phyloP scores from a whole-genome alignment of 1,284 basidiomycete genomes.

The Chalciporus piperatoides region DNA sequence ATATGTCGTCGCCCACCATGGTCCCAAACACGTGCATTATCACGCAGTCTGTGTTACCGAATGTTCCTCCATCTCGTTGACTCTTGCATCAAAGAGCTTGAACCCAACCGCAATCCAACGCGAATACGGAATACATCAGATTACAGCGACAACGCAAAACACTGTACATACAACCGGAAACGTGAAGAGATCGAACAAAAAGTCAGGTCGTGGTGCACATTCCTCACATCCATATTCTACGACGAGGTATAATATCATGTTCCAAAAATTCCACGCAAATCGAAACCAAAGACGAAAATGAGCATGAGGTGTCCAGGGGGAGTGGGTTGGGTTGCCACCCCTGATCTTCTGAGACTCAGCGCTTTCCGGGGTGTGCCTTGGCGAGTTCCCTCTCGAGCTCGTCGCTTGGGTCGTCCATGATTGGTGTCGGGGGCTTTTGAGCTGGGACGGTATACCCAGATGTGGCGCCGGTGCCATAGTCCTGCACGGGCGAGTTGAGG shows the following conservation, averaged over 20 bases:
- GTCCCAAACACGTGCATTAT: background rate
- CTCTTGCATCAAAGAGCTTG: too few relatives aligned
- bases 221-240: background rate
- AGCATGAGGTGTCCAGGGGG: too few relatives aligned
- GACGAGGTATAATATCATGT: slow-evolving; percentile 7
- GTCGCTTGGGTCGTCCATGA: slow-evolving; percentile 81
- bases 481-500: slow-evolving; percentile 66
- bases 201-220: too few relatives aligned
- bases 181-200: background rate
- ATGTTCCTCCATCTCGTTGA: too few relatives aligned
- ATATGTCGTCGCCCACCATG: too few relatives aligned
- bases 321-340: too few relatives aligned
- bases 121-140: background rate
- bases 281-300: too few relatives aligned
- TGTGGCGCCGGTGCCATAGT: slow-evolving; percentile 67
- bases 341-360: slow-evolving; percentile 13
- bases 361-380: slow-evolving; percentile 49
- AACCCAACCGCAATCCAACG: too few relatives aligned
- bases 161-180: background rate
- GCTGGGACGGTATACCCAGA: slow-evolving; percentile 56
- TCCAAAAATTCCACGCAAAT: too few relatives aligned
- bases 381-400: slow-evolving; percentile 84
- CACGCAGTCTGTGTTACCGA: background rate
- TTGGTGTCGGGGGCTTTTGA: slow-evolving; percentile 51
- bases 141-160: background rate